Evolutionary conservation across 495 filamentous ascomycete species (phyloP).

Genomic region (Hypoxylon intermedium): DNA sequence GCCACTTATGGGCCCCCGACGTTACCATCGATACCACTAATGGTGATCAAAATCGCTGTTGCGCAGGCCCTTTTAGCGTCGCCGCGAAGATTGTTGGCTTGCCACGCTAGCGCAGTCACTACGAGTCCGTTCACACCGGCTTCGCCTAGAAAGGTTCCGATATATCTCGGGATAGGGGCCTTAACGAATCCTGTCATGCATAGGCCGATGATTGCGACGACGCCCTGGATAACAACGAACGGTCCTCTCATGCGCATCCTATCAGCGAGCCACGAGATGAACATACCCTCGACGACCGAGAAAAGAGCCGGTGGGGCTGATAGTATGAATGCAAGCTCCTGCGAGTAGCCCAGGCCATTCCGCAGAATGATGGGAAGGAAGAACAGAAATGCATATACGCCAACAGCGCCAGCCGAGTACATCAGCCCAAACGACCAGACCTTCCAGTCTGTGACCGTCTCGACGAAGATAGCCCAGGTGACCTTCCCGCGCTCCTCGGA

Average conservation of each 20-base stretch:
- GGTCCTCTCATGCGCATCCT: conserved; percentile 61
- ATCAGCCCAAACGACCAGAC: conserved; percentile 54
- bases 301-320: conserved; percentile 79
- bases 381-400: conserved; percentile 58
- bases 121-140: conserved; percentile 63
- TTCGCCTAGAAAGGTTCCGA: conserved; percentile 65
- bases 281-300: conserved; percentile 57
- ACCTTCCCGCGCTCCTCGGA: conserved; percentile 51
- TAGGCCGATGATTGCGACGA: conserved; percentile 59
- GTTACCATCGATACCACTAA: conserved; percentile 63
- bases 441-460: conserved; percentile 48
- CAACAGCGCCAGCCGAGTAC: conserved; percentile 54
- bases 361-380: conserved; percentile 61
- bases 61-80: conserved; percentile 62
- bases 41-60: conserved; percentile 32
- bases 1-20: too few species aligned
- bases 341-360: conserved; percentile 56
- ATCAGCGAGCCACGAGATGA: conserved; percentile 60
- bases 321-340: conserved; percentile 52
- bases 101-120: conserved; percentile 63
- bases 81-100: conserved; percentile 70
- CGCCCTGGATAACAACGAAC: conserved; percentile 59
- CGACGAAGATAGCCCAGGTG: conserved; percentile 41
- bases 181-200: conserved; percentile 61
- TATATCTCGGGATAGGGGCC: conserved; percentile 57